phyloP scores from a whole-genome alignment of 495 filamentous ascomycete species.

The Cercophora samala region DNA sequence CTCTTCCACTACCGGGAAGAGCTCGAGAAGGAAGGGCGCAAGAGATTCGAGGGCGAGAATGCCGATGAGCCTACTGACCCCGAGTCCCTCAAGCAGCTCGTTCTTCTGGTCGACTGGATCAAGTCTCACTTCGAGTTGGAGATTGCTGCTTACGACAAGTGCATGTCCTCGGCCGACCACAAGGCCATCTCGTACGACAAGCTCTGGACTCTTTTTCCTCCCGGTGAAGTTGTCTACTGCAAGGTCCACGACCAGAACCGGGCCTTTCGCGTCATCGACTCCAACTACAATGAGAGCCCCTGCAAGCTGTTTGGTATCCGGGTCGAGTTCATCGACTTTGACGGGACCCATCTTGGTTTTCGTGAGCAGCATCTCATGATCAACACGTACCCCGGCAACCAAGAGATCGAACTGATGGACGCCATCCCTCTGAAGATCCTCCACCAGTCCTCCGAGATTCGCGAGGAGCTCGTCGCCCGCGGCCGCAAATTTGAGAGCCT shows the following conservation, averaged over 20 bases:
- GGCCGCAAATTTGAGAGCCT: constrained; percentile 36
- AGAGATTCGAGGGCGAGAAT: constrained; percentile 26
- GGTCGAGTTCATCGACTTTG: constrained; percentile 33
- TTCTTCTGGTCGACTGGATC: constrained; percentile 38
- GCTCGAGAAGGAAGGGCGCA: constrained; percentile 27
- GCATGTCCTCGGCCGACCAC: constrained; percentile 19
- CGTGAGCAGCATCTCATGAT: constrained; percentile 22
- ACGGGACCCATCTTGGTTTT: constrained; percentile 33
- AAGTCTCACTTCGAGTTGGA: constrained; percentile 33
- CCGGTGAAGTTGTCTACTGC: constrained; percentile 27
- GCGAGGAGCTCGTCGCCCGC: constrained; percentile 26
- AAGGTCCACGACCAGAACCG: constrained; percentile 30
- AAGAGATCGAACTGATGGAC: constrained; percentile 27
- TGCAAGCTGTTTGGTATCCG: constrained; percentile 17
- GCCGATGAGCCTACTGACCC: constrained; percentile 15
- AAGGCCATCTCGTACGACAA: constrained; percentile 35
- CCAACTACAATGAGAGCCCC: constrained; percentile 21
- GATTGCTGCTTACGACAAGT: constrained; percentile 33
- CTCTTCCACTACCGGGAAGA: constrained; percentile 36
- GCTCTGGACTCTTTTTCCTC: constrained; percentile 39
- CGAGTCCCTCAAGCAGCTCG: constrained; percentile 30
- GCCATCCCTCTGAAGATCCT: constrained; percentile 30
- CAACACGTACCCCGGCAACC: constrained; percentile 29
- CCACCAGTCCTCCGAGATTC: constrained; percentile 23
- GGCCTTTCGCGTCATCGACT: constrained; percentile 27